Evolutionary conservation across 2,329 filamentous ascomycete genomes (phyloP).

Genomic region (Neopestalotiopsis rosae): DNA sequence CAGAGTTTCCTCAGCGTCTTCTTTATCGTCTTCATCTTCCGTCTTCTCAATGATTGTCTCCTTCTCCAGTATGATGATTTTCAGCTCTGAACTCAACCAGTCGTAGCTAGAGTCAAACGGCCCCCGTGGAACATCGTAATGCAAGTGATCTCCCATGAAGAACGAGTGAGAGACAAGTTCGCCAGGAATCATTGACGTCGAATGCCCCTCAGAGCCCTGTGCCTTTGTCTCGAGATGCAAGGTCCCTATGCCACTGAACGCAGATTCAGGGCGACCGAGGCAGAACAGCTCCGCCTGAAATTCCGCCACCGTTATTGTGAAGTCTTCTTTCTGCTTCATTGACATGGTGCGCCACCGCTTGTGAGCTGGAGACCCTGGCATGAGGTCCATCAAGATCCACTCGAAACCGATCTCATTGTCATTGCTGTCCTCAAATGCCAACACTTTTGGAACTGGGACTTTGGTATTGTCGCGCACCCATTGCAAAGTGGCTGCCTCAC

Average conservation of each 20-base stretch:
- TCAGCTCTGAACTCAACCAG: constrained; percentile 40
- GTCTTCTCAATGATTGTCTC: constrained; percentile 22
- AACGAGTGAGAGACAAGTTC: constrained; percentile 39
- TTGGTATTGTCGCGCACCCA: constrained; percentile 36
- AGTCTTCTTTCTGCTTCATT: constrained; percentile 35
- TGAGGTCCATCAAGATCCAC: constrained; percentile 44
- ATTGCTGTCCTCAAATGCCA: constrained; percentile 37
- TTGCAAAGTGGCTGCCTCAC: constrained; percentile 44
- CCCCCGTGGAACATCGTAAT: constrained; percentile 40
- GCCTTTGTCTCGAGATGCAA: constrained; percentile 23
- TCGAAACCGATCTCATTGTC: constrained; percentile 44
- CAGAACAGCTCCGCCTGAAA: constrained; percentile 35
- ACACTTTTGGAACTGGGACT: constrained; percentile 40
- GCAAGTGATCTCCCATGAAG: constrained; percentile 37
- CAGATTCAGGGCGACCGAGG: constrained; percentile 13
- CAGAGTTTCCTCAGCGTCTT: background rate
- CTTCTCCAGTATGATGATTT: constrained; percentile 37
- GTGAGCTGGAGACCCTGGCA: constrained; percentile 32
- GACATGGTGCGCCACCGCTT: constrained; percentile 34
- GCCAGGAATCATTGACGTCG: constrained; percentile 22
- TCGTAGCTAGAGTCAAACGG: constrained; percentile 44
- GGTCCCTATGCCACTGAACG: constrained; percentile 16
- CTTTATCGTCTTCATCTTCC: constrained; percentile 18
- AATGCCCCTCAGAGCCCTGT: constrained; percentile 21
- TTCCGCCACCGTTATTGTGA: constrained; percentile 37